A percentile compares a stretch with the other conserved stretches of the same genome.
phyloP scores from a whole-genome alignment of 495 filamentous ascomycete genomes.

The Penicillium silybi region DNA sequence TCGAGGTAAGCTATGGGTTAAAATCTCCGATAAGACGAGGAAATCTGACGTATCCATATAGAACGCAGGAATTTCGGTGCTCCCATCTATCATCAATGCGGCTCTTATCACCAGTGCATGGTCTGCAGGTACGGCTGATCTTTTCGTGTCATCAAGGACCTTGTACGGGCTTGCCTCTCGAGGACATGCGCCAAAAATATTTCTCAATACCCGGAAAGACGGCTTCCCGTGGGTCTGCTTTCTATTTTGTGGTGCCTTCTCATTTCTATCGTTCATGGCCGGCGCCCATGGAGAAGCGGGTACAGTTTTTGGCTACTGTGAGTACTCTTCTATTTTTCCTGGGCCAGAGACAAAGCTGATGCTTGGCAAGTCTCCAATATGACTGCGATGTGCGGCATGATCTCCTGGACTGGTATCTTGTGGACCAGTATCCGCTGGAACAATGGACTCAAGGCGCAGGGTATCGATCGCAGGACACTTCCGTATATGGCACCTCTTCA shows the following conservation, averaged over 20 bases:
- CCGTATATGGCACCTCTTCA: conserved; percentile 15
- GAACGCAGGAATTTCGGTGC: conserved; percentile 31
- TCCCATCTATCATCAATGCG: conserved; percentile 63
- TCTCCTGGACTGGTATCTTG: conserved; percentile 18
- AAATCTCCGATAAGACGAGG: not conserved
- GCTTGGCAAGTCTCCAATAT: conserved; percentile 23
- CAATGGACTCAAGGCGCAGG: conserved; percentile 11
- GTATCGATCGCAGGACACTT: conserved; percentile 8
- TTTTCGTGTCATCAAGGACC: conserved; percentile 49
- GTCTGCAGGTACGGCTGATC: conserved; percentile 53
- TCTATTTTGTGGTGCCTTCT: conserved; percentile 17
- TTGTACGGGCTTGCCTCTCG: conserved; percentile 39
- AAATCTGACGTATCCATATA: not conserved
- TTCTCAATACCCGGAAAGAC: conserved; percentile 28
- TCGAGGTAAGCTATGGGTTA: conserved; percentile 4
- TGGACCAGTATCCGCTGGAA: conserved; percentile 18
- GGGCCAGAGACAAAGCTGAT: too few relatives aligned
- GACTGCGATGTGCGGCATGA: conserved; percentile 24
- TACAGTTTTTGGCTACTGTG: conserved; percentile 21
- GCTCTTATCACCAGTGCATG: conserved; percentile 67
- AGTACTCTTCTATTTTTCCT: too few relatives aligned
- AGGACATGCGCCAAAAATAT: conserved; percentile 33
- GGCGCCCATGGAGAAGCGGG: conserved; percentile 16
- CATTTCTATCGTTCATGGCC: conserved; percentile 24
- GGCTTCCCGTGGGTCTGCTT: conserved; percentile 34